Base-by-base conservation (phyloP, 345 rosid genomes). In the Clausena lansium region DNA sequence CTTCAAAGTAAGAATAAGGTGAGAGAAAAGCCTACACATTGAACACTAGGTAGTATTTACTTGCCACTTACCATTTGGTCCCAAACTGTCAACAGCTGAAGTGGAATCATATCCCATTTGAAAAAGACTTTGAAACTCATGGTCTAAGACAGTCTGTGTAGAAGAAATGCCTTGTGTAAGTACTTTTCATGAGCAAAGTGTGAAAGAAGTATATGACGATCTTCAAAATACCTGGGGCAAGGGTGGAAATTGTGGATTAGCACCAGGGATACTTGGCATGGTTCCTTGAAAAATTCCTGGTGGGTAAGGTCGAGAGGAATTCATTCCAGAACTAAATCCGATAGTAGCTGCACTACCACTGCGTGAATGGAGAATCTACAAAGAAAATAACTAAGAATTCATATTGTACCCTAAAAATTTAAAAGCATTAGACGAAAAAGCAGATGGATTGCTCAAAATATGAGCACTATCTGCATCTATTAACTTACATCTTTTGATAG, bases 401-500 rank as follows among this genome's bases (percentile, higher is more conserved):
- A 59, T 55, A 75, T 80, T 62, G 71, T 41, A 36, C 35, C 38
- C 39, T 2, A 71, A 36, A 38, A 19, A 79, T 70, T 41, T 60
- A 0, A 15, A 27, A 39, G 70, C 25, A 14, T 41, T 9, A 28
- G 32, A 30, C 76, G 70, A 67, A 25, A 73, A 73, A 67, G 28
- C 10, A 35, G 36, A 9, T 62, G 22, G 58, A 60, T 68, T 13
- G 9, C 50, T 72, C 39, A 67, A 33, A 28, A 58, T 24, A 17
- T 65, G 68, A 75, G 35, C 67, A 81, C n/a, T 9, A 27, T 58
- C 3, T 32, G 24, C 67, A 79, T 15, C 73, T 52, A n/a, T 47
- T 22, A 30, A 74, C 93, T 91, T 88, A 95, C 99, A 82, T 95
- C 98, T 89, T 89, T 91, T 8, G 97, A 87, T 1, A 92, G 88